Percentiles rank a stretch among this genome's conserved stretches.
Conservation (phyloP, 345 rosid genomes). For the Acer saccharum region DNA sequence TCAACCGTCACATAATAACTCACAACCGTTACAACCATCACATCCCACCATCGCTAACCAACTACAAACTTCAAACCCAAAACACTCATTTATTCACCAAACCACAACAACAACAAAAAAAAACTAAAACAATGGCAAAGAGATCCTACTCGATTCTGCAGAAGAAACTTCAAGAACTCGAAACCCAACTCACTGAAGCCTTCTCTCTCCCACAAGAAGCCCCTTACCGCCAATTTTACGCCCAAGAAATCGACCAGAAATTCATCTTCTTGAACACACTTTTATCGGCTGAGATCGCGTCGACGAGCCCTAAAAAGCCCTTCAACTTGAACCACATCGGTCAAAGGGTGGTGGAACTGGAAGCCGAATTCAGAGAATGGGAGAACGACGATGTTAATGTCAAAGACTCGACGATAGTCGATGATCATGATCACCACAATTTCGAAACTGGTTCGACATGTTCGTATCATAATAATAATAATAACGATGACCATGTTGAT, state of each 20-base stretch:
- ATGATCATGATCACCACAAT: not conserved
- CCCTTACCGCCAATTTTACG: conserved; percentile 8
- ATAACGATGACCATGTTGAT: conserved; percentile 4
- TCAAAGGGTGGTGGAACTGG: conserved; percentile 31
- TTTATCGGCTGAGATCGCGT: conserved; percentile 44
- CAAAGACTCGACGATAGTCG: not conserved
- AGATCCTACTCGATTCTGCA: conserved; percentile 30
- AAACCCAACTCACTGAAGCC: conserved; percentile 26
- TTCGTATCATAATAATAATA: conserved; percentile 10
- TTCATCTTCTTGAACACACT: conserved; percentile 41
- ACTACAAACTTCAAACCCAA: not conserved
- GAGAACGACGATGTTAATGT: not conserved
- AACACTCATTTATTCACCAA: not conserved
- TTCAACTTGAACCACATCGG: conserved; percentile 30
- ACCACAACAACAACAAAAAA: too few relatives aligned
- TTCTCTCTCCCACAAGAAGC: conserved; percentile 24
- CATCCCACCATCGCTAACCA: not conserved
- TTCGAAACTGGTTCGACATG: conserved; percentile 23
- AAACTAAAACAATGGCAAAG: conserved; percentile 28
- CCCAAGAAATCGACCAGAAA: conserved; percentile 38
- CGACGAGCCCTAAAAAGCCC: conserved; percentile 32
- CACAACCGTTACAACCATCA: not conserved
- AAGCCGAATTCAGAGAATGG: conserved; percentile 31
- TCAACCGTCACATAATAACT: conserved; percentile 13
- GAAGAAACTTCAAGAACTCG: conserved; percentile 43